Evolutionary conservation across 495 filamentous ascomycete species (phyloP).

Genomic region (Lasiosphaeriaceae sp.): DNA sequence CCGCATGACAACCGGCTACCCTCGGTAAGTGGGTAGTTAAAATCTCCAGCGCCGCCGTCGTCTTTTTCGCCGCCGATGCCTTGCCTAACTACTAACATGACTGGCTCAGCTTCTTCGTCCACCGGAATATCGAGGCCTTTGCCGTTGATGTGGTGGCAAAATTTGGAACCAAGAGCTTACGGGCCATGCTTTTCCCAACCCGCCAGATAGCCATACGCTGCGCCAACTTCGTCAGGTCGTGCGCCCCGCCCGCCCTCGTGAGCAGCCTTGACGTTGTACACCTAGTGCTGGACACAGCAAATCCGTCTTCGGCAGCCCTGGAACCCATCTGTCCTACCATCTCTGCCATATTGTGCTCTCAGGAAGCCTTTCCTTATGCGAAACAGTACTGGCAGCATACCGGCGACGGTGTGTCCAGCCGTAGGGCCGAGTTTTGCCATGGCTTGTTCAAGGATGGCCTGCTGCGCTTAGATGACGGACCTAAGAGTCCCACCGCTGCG

Average conservation of each 20-base stretch:
- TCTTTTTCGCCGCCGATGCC: not conserved
- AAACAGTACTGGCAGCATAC: constrained; percentile 97
- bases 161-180: constrained; percentile 57
- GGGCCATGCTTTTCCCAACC: constrained; percentile 80
- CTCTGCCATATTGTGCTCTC: constrained; percentile 68
- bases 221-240: constrained; percentile 62
- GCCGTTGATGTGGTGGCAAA: constrained; percentile 60
- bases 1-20: constrained; percentile 89
- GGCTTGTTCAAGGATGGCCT: constrained; percentile 65
- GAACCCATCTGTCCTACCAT: constrained; percentile 45
- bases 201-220: constrained; percentile 63
- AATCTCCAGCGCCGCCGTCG: not conserved
- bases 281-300: constrained; percentile 54
- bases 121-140: constrained; percentile 75
- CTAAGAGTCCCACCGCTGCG: constrained; percentile 11
- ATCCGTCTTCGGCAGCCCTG: constrained; percentile 44
- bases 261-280: constrained; percentile 60
- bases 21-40: constrained; percentile 61
- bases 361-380: constrained; percentile 60
- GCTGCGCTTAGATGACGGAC: constrained; percentile 51
- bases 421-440: constrained; percentile 85
- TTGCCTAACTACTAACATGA: not conserved
- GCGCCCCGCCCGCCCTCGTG: constrained; percentile 43
- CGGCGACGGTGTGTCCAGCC: constrained; percentile 90
- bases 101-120: constrained; percentile 77